A percentile compares a stretch with the other conserved stretches of the same genome.
These are phyloP conservation scores for Beauveria caledonica DNA, from an alignment of 2,329 filamentous ascomycete species.

Conservation along the genomic window DNA sequence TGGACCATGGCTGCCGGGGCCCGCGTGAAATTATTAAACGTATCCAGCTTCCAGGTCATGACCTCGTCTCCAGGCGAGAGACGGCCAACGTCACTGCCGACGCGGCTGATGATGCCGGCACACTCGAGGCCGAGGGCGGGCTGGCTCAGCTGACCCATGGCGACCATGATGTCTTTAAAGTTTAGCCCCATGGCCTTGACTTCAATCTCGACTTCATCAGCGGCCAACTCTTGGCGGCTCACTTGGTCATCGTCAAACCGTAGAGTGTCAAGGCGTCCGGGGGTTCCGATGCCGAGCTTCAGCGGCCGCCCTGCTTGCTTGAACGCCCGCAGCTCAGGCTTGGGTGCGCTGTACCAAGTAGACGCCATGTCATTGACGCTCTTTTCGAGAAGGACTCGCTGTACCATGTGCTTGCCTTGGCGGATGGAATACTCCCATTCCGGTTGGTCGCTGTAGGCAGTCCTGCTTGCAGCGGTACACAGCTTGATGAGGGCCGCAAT, in stretches of 20 bases:
- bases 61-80: conserved; percentile 26
- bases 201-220: too few species aligned
- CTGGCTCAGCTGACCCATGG: conserved; percentile 19
- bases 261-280: conserved; percentile 19
- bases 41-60: conserved; percentile 14
- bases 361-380: neutral
- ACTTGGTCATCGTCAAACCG: conserved; percentile 11
- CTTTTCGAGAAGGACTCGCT: neutral
- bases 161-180: conserved; percentile 29
- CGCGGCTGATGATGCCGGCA: conserved; percentile 15
- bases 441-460: neutral
- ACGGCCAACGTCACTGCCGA: conserved; percentile 13
- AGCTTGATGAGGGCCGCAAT: neutral
- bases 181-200: too few species aligned
- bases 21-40: conserved; percentile 21
- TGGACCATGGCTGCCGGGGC: conserved; percentile 19
- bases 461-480: neutral
- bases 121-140: conserved; percentile 20
- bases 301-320: conserved; percentile 9
- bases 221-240: conserved; percentile 14
- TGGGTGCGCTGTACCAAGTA: neutral
- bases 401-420: neutral
- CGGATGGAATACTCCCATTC: neutral
- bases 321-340: neutral
- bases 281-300: conserved; percentile 14